A percentile compares a stretch with the other conserved stretches of the same genome.
Evolutionary conservation across 176 grass and related monocot genomes (phyloP).

Genomic region (Triticum turgidum): DNA sequence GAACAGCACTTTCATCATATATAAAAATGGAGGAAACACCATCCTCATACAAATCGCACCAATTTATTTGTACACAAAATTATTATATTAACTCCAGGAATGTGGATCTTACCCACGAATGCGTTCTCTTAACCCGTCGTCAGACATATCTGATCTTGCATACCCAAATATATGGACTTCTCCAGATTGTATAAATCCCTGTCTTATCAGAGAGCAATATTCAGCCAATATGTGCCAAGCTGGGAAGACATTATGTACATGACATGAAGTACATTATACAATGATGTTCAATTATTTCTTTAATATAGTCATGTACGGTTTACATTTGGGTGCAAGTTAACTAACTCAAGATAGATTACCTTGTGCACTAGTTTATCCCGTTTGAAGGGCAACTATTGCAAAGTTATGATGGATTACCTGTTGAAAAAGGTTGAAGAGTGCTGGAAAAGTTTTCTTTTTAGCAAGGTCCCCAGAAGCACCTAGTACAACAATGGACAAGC

Average conservation of each 20-base stretch:
- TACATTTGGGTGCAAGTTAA: not conserved
- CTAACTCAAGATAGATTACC: not conserved
- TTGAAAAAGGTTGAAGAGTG: constrained; percentile 82
- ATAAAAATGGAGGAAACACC: not conserved
- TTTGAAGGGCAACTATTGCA: not conserved
- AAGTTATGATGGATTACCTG: constrained; percentile 57
- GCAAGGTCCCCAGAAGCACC: constrained; percentile 98
- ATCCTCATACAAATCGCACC: not conserved
- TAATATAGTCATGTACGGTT: not conserved
- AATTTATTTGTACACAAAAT: not conserved
- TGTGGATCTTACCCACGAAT: constrained; percentile 62
- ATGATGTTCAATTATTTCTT: not conserved
- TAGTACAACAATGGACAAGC: constrained; percentile 87
- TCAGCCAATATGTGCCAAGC: constrained; percentile 5
- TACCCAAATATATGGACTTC: constrained; percentile 95
- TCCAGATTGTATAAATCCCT: constrained; percentile 76
- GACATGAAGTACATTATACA: not conserved
- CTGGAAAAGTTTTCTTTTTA: constrained; percentile 99
- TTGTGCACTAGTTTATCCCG: constrained; percentile 14
- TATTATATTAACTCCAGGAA: not conserved
- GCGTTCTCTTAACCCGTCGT: constrained; percentile 78
- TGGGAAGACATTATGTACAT: constrained; percentile 18
- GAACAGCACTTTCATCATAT: not conserved
- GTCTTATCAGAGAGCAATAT: constrained; percentile 8
- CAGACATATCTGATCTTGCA: constrained; percentile 86